phyloP scores from a whole-genome alignment of 352 stramenopile genomes.

The Plasmopara muralis region DNA sequence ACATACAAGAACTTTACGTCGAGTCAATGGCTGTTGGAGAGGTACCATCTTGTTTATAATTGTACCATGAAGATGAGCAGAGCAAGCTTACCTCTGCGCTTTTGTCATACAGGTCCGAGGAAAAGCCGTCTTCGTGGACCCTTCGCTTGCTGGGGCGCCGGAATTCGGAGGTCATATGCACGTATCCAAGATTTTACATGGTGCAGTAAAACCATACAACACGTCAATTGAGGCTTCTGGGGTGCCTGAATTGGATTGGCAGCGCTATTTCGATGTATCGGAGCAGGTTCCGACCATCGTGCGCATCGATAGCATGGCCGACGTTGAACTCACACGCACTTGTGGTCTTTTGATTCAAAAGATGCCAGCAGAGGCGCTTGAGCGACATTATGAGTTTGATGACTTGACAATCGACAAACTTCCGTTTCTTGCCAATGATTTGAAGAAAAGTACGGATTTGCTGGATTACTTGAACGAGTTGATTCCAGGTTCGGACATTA shows the following conservation, averaged over 20 bases:
- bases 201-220: slow-evolving; percentile 62
- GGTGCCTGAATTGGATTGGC: slow-evolving; percentile 64
- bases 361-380: slow-evolving; percentile 54
- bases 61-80: background rate
- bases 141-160: slow-evolving; percentile 17
- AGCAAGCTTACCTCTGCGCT: background rate
- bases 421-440: slow-evolving; percentile 33
- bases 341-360: slow-evolving; percentile 80
- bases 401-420: slow-evolving; percentile 57
- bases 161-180: slow-evolving; percentile 49
- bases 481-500: slow-evolving; percentile 62
- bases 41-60: slow-evolving; percentile 17
- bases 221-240: slow-evolving; percentile 64
- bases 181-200: slow-evolving; percentile 77
- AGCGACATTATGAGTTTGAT: slow-evolving; percentile 54
- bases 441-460: slow-evolving; percentile 51
- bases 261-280: slow-evolving; percentile 77
- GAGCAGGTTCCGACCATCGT: slow-evolving; percentile 84
- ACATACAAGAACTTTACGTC: slow-evolving; percentile 69
- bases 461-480: slow-evolving; percentile 70
- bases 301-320: slow-evolving; percentile 51
- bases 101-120: slow-evolving; percentile 41
- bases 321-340: slow-evolving; percentile 42
- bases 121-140: slow-evolving; percentile 41
- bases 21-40: slow-evolving; percentile 76